Conservation (phyloP, 495 filamentous ascomycete species). For the Annulohypoxylon maeteangense region DNA sequence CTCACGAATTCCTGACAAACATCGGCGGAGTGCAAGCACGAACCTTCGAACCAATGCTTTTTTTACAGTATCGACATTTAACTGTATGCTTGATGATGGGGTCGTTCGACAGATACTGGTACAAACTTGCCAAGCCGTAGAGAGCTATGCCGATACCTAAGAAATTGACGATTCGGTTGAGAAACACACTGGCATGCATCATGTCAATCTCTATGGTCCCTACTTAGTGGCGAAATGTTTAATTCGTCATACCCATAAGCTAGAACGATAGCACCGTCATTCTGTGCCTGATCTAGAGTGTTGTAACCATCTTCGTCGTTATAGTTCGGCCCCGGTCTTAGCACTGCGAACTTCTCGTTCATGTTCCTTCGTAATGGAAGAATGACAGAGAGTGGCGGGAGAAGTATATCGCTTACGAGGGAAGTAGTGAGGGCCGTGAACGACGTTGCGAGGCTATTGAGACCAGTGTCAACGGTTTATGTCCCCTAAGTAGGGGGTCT, state of each 20-base stretch:
- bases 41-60: conserved; percentile 73
- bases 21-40: conserved; percentile 17
- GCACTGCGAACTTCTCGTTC: conserved; percentile 77
- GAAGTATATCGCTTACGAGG: conserved; percentile 75
- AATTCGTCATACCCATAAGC: conserved; percentile 67
- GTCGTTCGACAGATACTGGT: conserved; percentile 69
- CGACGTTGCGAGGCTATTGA: conserved; percentile 69
- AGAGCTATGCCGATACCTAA: conserved; percentile 71
- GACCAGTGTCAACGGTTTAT: conserved; percentile 12
- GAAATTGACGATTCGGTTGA: conserved; percentile 74
- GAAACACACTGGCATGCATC: conserved; percentile 61
- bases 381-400: conserved; percentile 75
- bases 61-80: conserved; percentile 77
- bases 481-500: background rate
- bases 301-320: conserved; percentile 66
- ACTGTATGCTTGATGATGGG: conserved; percentile 76
- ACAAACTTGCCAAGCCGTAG: conserved; percentile 72
- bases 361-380: conserved; percentile 77
- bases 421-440: conserved; percentile 79
- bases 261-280: conserved; percentile 77
- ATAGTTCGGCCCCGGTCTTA: conserved; percentile 66
- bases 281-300: conserved; percentile 71
- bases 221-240: conserved; percentile 14
- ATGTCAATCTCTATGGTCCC: conserved; percentile 1
- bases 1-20: background rate